Evolutionary conservation across 1,139 yeast species (phyloP).

Genomic region (Taiozyma sp.): DNA sequence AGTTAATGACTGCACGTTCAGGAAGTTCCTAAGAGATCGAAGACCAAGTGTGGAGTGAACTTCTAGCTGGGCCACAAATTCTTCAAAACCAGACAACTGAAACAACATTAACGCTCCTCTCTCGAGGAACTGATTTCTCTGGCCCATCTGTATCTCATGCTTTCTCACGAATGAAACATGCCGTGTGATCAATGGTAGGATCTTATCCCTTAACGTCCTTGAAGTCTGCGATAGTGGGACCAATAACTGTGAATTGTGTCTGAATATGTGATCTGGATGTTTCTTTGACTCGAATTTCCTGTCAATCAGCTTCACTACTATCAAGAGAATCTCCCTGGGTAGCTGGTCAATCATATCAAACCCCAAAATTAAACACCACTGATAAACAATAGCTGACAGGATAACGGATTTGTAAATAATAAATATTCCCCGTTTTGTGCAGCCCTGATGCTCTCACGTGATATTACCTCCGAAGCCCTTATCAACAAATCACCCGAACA

Average conservation of each 20-base stretch:
- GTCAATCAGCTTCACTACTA: constrained; percentile 1
- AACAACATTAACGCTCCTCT: not conserved
- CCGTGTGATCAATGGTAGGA: constrained; percentile 3
- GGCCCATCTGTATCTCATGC: constrained; percentile 6
- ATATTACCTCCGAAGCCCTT: not conserved
- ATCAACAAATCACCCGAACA: not conserved
- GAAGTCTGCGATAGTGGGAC: constrained; percentile 8
- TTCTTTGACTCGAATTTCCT: not conserved
- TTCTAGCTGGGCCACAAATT: constrained; percentile 9
- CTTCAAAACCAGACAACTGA: not conserved
- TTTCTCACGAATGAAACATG: constrained; percentile 9
- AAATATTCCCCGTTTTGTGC: not conserved
- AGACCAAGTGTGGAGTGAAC: constrained; percentile 4
- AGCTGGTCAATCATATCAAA: constrained; percentile 12
- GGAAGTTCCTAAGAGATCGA: not conserved
- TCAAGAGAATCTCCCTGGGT: constrained; percentile 10
- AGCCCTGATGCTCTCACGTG: not conserved
- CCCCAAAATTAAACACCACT: not conserved
- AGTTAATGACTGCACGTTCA: constrained; percentile 7
- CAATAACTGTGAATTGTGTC: constrained; percentile 2
- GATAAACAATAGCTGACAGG: not conserved
- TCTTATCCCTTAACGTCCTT: constrained; percentile 3
- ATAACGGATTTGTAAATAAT: not conserved
- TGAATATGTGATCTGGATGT: constrained; percentile 9
- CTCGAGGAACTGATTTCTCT: not conserved